Evolutionary conservation across 1,139 yeast species (phyloP).

Genomic region (Candida frijolesensis): DNA sequence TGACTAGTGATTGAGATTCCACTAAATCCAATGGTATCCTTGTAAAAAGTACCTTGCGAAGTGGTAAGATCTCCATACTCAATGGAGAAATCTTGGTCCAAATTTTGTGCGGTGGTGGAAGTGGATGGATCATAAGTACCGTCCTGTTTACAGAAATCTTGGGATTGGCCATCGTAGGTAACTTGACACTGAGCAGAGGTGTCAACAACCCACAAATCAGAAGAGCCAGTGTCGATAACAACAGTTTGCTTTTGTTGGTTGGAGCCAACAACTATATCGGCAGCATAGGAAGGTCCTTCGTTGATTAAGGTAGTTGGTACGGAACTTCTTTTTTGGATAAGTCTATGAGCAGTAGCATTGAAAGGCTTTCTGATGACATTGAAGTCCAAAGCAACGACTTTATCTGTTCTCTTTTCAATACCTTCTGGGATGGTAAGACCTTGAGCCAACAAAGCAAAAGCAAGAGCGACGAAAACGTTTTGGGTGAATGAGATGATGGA

Average conservation of each 20-base stretch:
- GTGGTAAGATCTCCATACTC: constrained; percentile 15
- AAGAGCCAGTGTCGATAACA: constrained; percentile 29
- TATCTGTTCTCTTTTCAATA: constrained; percentile 6
- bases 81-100: constrained; percentile 11
- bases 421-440: constrained; percentile 14
- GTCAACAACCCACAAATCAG: constrained; percentile 36
- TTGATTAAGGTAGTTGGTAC: constrained; percentile 9
- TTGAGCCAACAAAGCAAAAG: constrained; percentile 13
- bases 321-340: constrained; percentile 28
- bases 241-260: constrained; percentile 17
- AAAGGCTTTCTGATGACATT: constrained; percentile 6
- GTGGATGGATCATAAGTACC: constrained; percentile 11
- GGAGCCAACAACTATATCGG: constrained; percentile 15
- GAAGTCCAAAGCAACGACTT: constrained; percentile 9
- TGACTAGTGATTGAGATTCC: constrained; percentile 13
- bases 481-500: constrained; percentile 14
- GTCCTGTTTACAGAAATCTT: constrained; percentile 3
- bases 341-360: constrained; percentile 34
- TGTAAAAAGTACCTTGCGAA: constrained; percentile 59
- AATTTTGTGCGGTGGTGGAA: constrained; percentile 10
- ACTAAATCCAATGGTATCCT: constrained; percentile 31
- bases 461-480: constrained; percentile 13
- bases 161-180: not conserved
- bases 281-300: constrained; percentile 11
- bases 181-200: constrained; percentile 19